Percentiles rank a stretch among this genome's conserved stretches.
Conservation (phyloP, 169 alveolate species). For the Theileria orientalis region DNA sequence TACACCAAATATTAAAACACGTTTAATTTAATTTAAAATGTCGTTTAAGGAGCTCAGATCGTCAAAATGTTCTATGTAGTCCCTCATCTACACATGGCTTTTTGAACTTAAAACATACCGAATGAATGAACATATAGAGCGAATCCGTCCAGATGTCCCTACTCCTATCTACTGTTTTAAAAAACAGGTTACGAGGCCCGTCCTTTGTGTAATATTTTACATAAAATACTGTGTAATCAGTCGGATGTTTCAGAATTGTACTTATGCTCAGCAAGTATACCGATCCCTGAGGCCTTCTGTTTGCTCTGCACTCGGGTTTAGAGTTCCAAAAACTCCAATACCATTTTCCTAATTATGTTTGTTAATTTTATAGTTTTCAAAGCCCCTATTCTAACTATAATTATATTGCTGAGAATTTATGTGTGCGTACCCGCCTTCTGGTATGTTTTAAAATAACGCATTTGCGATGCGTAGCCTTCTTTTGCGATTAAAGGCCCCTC, state of each 20-base stretch:
- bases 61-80: conserved; percentile 58
- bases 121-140: conserved; percentile 69
- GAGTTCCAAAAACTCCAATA: conserved; percentile 59
- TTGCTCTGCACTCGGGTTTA: conserved; percentile 45
- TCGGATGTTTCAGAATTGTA: conserved; percentile 58
- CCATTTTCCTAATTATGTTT: conserved; percentile 45
- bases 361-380: not conserved
- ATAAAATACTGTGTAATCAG: conserved; percentile 65
- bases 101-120: conserved; percentile 3
- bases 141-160: conserved; percentile 84
- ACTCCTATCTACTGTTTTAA: conserved; percentile 74
- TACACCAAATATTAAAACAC: too few species aligned
- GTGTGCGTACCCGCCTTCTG: conserved; percentile 4
- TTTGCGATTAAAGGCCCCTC: conserved; percentile 66
- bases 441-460: conserved; percentile 51
- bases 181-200: conserved; percentile 75
- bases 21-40: not conserved
- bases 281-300: conserved; percentile 22
- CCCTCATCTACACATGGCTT: conserved; percentile 24
- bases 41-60: conserved; percentile 20
- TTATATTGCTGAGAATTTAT: too few species aligned
- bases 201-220: conserved; percentile 70
- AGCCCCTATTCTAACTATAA: too few species aligned
- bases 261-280: conserved; percentile 41
- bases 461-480: conserved; percentile 42